phyloP scores from a whole-genome alignment of 768 basidiomycete genomes.

The Cyclocybe cylindracea region DNA sequence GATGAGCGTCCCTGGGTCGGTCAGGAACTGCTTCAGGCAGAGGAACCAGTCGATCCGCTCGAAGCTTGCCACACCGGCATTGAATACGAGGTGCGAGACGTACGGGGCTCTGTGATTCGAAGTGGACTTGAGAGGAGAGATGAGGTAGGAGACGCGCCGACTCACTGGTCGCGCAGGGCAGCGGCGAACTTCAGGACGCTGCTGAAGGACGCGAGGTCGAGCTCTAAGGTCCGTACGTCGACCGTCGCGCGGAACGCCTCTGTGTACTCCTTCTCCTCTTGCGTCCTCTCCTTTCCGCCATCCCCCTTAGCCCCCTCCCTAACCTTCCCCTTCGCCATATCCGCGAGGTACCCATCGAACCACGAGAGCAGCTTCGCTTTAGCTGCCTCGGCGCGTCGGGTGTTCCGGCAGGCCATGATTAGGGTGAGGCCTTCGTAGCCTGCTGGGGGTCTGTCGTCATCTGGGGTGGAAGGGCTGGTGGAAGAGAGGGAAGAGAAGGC shows the following conservation, averaged over 20 bases:
- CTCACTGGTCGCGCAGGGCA: slow-evolving; percentile 54
- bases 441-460: slow-evolving; percentile 14
- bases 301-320: slow-evolving; percentile 27
- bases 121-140: too few species aligned
- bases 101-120: slow-evolving; percentile 73
- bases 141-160: too few species aligned
- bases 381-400: slow-evolving; percentile 62
- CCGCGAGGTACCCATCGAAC: slow-evolving; percentile 55
- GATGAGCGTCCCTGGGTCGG: slow-evolving; percentile 44
- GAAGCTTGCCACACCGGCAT: slow-evolving; percentile 74
- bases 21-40: slow-evolving; percentile 48
- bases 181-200: slow-evolving; percentile 66
- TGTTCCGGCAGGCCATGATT: slow-evolving; percentile 79
- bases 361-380: slow-evolving; percentile 49
- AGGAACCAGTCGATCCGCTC: slow-evolving; percentile 49
- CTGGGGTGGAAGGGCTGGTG: too few species aligned
- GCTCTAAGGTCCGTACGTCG: slow-evolving; percentile 54
- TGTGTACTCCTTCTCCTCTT: slow-evolving; percentile 53
- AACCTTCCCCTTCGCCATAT: slow-evolving; percentile 24
- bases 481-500: slow-evolving; percentile 31
- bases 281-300: slow-evolving; percentile 6
- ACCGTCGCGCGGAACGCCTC: slow-evolving; percentile 59
- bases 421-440: slow-evolving; percentile 62
- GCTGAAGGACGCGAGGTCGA: slow-evolving; percentile 64
- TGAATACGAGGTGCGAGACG: slow-evolving; percentile 78